Evolutionary conservation across 306 rosid species (phyloP), one percentile per base, ranked within the genome.

Genomic region (Rubus idaeus): DNA sequence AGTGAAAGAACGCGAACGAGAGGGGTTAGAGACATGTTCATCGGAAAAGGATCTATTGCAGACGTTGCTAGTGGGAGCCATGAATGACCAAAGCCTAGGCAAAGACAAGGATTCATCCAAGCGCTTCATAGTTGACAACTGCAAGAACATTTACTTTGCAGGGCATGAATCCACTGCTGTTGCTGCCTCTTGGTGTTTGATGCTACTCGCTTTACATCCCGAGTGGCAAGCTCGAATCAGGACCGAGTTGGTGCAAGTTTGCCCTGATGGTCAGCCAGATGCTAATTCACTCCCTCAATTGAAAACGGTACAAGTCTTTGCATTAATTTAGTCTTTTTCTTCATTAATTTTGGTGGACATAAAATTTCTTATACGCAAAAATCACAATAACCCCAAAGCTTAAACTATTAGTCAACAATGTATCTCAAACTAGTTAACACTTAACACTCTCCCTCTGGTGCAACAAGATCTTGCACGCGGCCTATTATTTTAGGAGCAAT

Each of bases 81-180:
- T 57, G 68, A 70, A 47, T 16, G 97, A 95, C 81, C 77, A 84
- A 61, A 78, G 73, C 73, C 12, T 90, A 0, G 91, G 82, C 50
- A 74, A 81, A 0, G 91, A 78, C 53, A 77, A 83, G 39, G 90
- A 85, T 0, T 80, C 90, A 4, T 88, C 96, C 5, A 95, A 86
- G 74, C 61, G 80, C 4, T 92, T 95, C 87, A 87, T 92, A 14
- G 97, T 95, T 65, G 99, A 95, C 68, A 95, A 95, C 35, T 90
- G 99, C 86, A 95, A 95, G 87, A 89, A 78, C 83, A 92, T 95
- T 10, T 95, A 95, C 82, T 95, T 95, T 75, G 97, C 99, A 16
- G 99, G 99, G 12, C 97, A 95, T 74, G 99, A 95, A 83, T 77
- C 97, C 73, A 92, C 96, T 16, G 90, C 94, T 57, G 85, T 82